Evolutionary conservation across 208 protist species (phyloP).

Genomic region (Leptomonas pyrrhocoris): DNA sequence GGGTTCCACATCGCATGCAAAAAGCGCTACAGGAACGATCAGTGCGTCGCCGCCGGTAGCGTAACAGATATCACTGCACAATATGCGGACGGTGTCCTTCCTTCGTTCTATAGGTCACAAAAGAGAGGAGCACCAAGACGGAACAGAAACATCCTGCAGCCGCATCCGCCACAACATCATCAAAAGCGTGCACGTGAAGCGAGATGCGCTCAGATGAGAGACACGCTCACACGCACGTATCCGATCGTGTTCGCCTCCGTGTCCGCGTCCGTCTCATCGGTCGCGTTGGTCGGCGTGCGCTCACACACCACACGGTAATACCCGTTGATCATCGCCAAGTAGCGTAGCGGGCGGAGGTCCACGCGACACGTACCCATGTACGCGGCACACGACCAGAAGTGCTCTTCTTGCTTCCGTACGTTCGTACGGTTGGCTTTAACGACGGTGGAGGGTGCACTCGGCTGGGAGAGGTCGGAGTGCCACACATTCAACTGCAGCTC

Average conservation of each 20-base stretch:
- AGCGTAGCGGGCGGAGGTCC: conserved; percentile 79
- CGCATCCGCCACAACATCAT: not conserved
- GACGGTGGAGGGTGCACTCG: not conserved
- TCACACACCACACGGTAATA: conserved; percentile 70
- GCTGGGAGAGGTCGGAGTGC: conserved; percentile 17
- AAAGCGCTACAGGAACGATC: too few species aligned
- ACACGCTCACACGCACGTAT: conserved; percentile 69
- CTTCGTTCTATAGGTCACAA: too few species aligned
- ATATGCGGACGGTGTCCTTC: too few species aligned
- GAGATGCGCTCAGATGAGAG: conserved; percentile 13
- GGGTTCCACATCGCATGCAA: too few species aligned
- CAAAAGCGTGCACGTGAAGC: conserved; percentile 2
- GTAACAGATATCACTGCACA: too few species aligned
- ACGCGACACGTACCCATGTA: conserved; percentile 72
- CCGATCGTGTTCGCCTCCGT: conserved; percentile 50
- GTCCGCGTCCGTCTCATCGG: conserved; percentile 8
- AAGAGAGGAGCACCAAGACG: too few species aligned
- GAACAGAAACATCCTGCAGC: too few species aligned
- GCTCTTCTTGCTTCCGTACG: conserved; percentile 36
- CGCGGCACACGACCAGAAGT: conserved; percentile 70
- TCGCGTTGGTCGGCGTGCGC: conserved; percentile 5
- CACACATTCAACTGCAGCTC: conserved; percentile 33
- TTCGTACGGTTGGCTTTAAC: not conserved
- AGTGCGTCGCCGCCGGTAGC: too few species aligned
- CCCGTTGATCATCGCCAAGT: conserved; percentile 64